phyloP scores from a whole-genome alignment of 306 rosid species.

The Myrica gale region DNA sequence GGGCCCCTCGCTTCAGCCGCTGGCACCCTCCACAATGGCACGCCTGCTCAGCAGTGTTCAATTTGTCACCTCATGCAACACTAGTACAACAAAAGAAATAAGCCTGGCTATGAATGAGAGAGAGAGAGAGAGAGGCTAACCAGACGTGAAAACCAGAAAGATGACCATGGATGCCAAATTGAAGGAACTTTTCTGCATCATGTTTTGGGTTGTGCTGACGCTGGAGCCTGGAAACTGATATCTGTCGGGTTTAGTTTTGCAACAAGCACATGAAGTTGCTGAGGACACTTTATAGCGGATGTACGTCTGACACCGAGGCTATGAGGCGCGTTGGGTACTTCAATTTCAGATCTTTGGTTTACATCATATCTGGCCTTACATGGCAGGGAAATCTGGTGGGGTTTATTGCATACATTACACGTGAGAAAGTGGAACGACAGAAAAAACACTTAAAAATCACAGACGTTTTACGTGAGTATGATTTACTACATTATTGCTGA shows the following conservation, averaged over 20 bases:
- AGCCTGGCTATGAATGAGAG: not conserved
- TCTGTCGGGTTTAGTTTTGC: no score
- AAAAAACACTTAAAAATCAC: no score
- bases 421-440: no score
- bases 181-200: not conserved
- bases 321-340: no score
- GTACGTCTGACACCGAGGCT: no score
- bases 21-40: not conserved
- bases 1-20: not conserved
- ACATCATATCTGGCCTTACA: no score
- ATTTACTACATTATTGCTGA: no score
- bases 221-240: not conserved
- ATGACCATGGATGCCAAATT: not conserved
- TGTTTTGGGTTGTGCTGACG: not conserved
- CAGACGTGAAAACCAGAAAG: not conserved
- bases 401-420: not conserved
- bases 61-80: not conserved
- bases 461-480: no score
- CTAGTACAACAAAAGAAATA: not conserved
- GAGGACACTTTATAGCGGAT: no score
- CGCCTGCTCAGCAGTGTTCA: not conserved
- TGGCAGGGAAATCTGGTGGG: not conserved
- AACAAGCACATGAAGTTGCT: no score
- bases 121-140: constrained; percentile 1
- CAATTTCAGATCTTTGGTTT: no score